Percentiles rank a stretch among this genome's conserved stretches.
Conservation (phyloP, 2,329 filamentous ascomycete species). For the Podosphaera fusca region DNA sequence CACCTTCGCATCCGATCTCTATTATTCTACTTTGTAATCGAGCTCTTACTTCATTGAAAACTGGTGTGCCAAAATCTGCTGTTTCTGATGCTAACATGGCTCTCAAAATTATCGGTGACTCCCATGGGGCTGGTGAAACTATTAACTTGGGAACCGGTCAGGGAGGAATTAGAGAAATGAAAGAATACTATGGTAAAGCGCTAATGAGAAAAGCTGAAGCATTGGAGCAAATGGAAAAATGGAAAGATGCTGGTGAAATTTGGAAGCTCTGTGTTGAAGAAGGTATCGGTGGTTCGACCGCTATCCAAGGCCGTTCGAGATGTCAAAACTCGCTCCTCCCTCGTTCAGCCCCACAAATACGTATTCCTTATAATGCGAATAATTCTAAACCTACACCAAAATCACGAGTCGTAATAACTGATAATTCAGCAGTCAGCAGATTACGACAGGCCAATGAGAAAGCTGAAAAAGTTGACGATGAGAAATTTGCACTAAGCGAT, state of each 20-base stretch:
- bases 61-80: conserved; percentile 71
- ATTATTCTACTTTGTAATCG: conserved; percentile 86
- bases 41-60: conserved; percentile 73
- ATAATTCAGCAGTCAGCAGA: conserved; percentile 57
- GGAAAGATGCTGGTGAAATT: conserved; percentile 55
- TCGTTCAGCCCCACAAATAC: conserved; percentile 24
- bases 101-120: conserved; percentile 54
- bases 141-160: conserved; percentile 43
- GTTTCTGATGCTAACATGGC: conserved; percentile 67
- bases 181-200: conserved; percentile 80
- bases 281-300: conserved; percentile 65
- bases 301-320: conserved; percentile 64
- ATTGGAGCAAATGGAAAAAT: conserved; percentile 84
- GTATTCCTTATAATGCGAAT: conserved; percentile 18
- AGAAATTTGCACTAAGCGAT: conserved; percentile 76
- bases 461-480: conserved; percentile 69
- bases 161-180: conserved; percentile 59
- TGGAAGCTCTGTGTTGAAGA: conserved; percentile 71
- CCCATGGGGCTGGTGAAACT: conserved; percentile 56
- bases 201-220: conserved; percentile 88
- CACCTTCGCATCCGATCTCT: conserved; percentile 54
- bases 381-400: conserved; percentile 22
- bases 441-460: conserved; percentile 67
- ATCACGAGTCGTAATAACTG: conserved; percentile 19
- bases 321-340: conserved; percentile 72